phyloP scores from a whole-genome alignment of 352 stramenopile genomes.

The Pythium graminicola region DNA sequence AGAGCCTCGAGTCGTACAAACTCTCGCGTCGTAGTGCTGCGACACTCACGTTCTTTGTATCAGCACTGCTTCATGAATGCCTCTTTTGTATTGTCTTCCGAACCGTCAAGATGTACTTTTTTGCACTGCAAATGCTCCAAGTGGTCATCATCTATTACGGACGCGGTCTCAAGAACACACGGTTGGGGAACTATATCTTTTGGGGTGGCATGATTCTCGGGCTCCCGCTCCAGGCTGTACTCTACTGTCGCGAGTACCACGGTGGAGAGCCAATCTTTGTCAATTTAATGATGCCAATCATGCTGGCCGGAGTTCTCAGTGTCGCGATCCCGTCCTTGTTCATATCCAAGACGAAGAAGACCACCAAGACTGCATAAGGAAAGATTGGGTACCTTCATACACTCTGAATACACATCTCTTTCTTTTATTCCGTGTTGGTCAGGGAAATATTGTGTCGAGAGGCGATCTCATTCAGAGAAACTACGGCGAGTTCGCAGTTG shows the following conservation, averaged over 20 bases:
- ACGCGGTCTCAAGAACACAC: slow-evolving; percentile 59
- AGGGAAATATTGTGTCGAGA: slow-evolving; percentile 13
- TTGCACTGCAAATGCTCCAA: slow-evolving; percentile 93
- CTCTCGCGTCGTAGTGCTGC: slow-evolving; percentile 67
- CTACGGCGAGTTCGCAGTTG: slow-evolving; percentile 75
- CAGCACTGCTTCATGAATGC: slow-evolving; percentile 93
- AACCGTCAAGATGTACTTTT: slow-evolving; percentile 90
- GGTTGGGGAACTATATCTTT: slow-evolving; percentile 74
- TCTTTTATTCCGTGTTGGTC: not conserved
- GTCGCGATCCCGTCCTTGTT: slow-evolving; percentile 44
- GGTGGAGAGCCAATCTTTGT: slow-evolving; percentile 74
- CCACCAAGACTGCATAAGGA: slow-evolving; percentile 18
- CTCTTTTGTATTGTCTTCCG: slow-evolving; percentile 94
- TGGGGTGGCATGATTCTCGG: slow-evolving; percentile 76
- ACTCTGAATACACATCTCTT: not conserved
- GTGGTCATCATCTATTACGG: slow-evolving; percentile 88
- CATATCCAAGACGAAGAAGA: slow-evolving; percentile 30
- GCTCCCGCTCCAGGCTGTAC: slow-evolving; percentile 57
- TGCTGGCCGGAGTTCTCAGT: slow-evolving; percentile 53
- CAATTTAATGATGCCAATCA: slow-evolving; percentile 68
- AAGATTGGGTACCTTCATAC: too few species aligned
- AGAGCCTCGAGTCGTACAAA: slow-evolving; percentile 70
- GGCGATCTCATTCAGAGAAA: slow-evolving; percentile 27
- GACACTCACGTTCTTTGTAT: slow-evolving; percentile 92
- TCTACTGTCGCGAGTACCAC: slow-evolving; percentile 81